phyloP scores from a whole-genome alignment of 2,329 filamentous ascomycete genomes.

The Leptographium flavum region DNA sequence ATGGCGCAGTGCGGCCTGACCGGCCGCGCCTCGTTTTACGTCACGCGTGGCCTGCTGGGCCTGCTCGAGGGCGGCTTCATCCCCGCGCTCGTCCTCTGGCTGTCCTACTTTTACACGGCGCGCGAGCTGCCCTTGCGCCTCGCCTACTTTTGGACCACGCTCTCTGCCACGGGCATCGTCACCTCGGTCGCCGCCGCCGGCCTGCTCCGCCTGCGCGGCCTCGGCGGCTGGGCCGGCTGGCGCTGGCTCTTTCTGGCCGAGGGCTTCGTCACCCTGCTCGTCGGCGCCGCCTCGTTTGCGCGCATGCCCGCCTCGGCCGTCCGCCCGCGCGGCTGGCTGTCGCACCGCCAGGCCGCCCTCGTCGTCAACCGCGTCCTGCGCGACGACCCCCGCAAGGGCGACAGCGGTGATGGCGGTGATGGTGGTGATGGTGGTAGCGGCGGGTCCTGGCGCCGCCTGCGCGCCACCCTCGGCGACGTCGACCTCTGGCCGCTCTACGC shows the following conservation, averaged over 20 bases:
- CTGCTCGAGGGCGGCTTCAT: constrained; percentile 21
- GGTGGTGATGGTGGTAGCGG: too few species aligned
- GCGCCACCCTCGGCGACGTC: constrained; percentile 7
- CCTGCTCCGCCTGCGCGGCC: constrained; percentile 19
- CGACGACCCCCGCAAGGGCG: constrained; percentile 41
- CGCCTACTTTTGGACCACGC: constrained; percentile 19
- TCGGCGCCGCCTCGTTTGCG: constrained; percentile 29
- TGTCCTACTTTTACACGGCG: constrained; percentile 21
- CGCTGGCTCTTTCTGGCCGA: constrained; percentile 39
- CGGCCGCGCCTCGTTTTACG: constrained; percentile 16
- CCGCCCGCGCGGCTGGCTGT: constrained; percentile 37
- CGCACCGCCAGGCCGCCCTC: constrained; percentile 33
- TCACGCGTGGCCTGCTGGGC: constrained; percentile 19
- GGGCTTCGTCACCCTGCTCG: constrained; percentile 27
- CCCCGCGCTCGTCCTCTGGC: constrained; percentile 20
- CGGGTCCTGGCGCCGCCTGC: constrained; percentile 26
- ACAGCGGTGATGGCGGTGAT: constrained; percentile 43
- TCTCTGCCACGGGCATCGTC: constrained; percentile 17
- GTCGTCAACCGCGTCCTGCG: constrained; percentile 41
- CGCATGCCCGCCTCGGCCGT: constrained; percentile 29
- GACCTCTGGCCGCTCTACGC: constrained; percentile 11
- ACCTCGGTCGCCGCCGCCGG: constrained; percentile 20
- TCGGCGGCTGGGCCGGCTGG: constrained; percentile 20
- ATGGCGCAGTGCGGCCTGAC: constrained; percentile 17
- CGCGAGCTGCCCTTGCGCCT: constrained; percentile 20